These are phyloP conservation scores for Stachybotrys echinatus DNA, from an alignment of 2,329 filamentous ascomycete genomes.

Conservation along the genomic window DNA sequence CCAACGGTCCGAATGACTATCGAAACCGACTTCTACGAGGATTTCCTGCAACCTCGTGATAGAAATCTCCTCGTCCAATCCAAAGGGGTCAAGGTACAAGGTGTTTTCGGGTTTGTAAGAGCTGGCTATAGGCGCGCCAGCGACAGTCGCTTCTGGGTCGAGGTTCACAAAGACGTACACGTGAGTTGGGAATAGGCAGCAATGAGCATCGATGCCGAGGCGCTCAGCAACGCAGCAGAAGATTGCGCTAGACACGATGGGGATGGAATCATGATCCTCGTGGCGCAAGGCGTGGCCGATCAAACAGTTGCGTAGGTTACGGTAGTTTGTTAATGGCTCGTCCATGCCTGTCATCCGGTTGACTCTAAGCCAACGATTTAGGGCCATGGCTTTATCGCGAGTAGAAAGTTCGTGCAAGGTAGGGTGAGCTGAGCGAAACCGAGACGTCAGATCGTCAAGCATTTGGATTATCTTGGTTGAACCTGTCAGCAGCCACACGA, in stretches of 20 bases:
- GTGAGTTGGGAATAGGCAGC: conserved; percentile 78
- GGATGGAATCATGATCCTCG: conserved; percentile 70
- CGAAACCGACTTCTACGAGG: conserved; percentile 43
- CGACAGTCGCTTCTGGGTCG: conserved; percentile 52
- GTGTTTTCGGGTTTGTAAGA: conserved; percentile 31
- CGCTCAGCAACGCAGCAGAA: conserved; percentile 75
- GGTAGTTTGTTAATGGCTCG: conserved; percentile 62
- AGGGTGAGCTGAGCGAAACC: conserved; percentile 48
- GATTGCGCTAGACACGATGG: conserved; percentile 80
- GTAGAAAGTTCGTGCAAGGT: conserved; percentile 52
- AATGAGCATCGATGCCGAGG: conserved; percentile 69
- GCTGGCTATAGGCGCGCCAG: conserved; percentile 36
- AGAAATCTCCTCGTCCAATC: conserved; percentile 59
- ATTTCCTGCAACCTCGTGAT: conserved; percentile 52
- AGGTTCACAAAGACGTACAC: conserved; percentile 75
- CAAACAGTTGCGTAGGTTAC: conserved; percentile 80
- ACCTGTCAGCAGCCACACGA: neutral
- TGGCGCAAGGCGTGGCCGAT: conserved; percentile 76
- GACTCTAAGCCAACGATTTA: conserved; percentile 65
- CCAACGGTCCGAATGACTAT: neutral
- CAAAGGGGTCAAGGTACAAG: conserved; percentile 85
- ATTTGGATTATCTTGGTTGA: conserved; percentile 49
- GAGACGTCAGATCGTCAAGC: conserved; percentile 57
- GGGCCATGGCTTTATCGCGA: conserved; percentile 59
- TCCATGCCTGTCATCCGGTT: conserved; percentile 66